These are phyloP conservation scores for Funneliformis geosporum DNA, from an alignment of 192 early-diverging fungal genomes.

Conservation along the genomic window DNA sequence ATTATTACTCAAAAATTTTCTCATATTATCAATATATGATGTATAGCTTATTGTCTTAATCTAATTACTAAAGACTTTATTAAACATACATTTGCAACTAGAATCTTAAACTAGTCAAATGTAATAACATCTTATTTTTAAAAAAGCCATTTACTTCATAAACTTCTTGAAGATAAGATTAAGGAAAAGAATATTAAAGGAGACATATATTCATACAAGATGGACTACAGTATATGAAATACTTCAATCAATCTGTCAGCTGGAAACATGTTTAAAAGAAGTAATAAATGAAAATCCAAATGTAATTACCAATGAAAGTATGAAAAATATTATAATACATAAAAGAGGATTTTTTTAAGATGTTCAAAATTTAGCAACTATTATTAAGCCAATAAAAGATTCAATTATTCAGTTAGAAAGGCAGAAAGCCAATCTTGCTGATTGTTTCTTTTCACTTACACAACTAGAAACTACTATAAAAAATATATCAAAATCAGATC, in stretches of 20 bases:
- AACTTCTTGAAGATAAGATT: not conserved
- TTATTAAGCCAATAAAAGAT: constrained; percentile 7
- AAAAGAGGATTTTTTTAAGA: not conserved
- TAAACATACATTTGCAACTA: constrained; percentile 8
- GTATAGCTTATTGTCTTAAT: not conserved
- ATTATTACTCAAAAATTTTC: not conserved
- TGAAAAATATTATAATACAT: not conserved
- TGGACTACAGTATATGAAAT: not conserved
- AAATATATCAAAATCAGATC: not conserved
- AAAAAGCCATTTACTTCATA: not conserved
- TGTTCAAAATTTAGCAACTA: not conserved
- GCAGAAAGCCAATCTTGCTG: not conserved
- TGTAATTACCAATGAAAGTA: not conserved
- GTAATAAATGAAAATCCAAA: not conserved
- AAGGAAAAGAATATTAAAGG: not conserved
- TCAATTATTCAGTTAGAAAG: not conserved
- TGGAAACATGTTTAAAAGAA: not conserved
- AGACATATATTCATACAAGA: not conserved
- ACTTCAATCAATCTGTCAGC: not conserved
- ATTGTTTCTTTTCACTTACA: not conserved
- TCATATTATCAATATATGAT: not conserved
- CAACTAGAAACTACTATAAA: not conserved
- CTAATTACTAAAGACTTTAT: constrained; percentile 7
- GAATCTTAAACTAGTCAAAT: not conserved
- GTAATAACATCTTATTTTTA: not conserved